Percentiles rank a stretch among this genome's conserved stretches.
Evolutionary conservation across 2,329 filamentous ascomycete genomes (phyloP).

Genomic region (Neofusicoccum parvum): DNA sequence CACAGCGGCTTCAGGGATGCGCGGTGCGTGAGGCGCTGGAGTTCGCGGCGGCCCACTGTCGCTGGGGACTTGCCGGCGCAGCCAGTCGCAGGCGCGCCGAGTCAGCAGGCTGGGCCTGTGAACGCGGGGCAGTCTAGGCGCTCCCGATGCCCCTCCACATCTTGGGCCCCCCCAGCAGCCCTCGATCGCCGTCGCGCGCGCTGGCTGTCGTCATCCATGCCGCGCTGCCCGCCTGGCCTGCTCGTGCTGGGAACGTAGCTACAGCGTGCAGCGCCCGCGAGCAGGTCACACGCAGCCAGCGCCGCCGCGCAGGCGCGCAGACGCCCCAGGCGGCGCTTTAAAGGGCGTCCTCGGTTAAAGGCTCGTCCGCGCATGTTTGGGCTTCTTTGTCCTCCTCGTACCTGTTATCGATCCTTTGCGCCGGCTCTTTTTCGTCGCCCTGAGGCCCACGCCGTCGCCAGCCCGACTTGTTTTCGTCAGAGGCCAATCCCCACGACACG

Average conservation of each 20-base stretch:
- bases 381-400: constrained; percentile 5
- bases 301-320: background rate
- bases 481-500: constrained; percentile 16
- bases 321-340: background rate
- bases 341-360: constrained; percentile 5
- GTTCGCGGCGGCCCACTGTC: background rate
- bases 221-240: background rate
- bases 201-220: background rate
- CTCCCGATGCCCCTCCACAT: background rate
- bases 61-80: background rate
- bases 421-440: constrained; percentile 24
- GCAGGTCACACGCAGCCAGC: constrained; percentile 10
- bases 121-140: constrained; percentile 2
- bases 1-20: background rate
- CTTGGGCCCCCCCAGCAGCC: background rate
- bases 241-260: background rate
- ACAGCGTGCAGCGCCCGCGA: background rate
- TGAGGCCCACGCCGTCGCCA: constrained; percentile 15
- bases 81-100: constrained; percentile 11
- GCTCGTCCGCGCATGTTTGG: constrained; percentile 6
- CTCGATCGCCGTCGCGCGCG: background rate
- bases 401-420: constrained; percentile 20
- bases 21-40: background rate
- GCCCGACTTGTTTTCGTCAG: constrained; percentile 18
- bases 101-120: constrained; percentile 7